These are phyloP conservation scores for Sporothrix schenckii DNA, from an alignment of 2,329 filamentous ascomycete genomes.

Conservation along the genomic window DNA sequence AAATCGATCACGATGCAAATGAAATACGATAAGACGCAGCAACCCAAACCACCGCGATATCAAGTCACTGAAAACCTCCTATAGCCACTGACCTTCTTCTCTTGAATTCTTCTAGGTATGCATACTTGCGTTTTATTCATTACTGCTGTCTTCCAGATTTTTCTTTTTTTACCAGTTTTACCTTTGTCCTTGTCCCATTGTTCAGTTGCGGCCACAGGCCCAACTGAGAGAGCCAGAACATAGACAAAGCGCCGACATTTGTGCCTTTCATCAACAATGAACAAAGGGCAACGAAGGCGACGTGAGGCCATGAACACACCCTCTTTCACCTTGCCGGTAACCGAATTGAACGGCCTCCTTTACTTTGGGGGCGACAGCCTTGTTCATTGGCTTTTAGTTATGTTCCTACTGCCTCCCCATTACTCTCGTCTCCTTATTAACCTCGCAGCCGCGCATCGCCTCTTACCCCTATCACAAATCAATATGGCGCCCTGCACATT, in stretches of 20 bases:
- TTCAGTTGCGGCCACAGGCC: not conserved
- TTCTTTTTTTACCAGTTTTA: not conserved
- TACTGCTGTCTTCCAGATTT: not conserved
- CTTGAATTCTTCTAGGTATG: not conserved
- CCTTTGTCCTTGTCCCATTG: not conserved
- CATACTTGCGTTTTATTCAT: too few species aligned
- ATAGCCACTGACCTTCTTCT: not conserved
- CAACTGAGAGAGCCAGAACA: not conserved
- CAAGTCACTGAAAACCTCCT: not conserved
- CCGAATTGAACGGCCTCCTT: not conserved
- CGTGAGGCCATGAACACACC: not conserved
- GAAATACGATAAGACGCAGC: not conserved
- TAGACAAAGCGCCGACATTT: not conserved
- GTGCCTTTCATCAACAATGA: not conserved
- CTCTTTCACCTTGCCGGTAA: not conserved
- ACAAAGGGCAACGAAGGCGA: not conserved
- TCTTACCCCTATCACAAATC: not conserved
- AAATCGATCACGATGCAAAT: constrained; percentile 16
- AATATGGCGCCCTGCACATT: too few species aligned
- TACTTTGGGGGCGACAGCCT: not conserved
- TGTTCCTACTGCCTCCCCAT: too few species aligned
- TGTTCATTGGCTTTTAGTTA: not conserved
- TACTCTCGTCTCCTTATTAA: not conserved
- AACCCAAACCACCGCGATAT: not conserved
- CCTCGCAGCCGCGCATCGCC: not conserved